Percentiles rank a stretch among this genome's conserved stretches.
Evolutionary conservation across 2,329 filamentous ascomycete species (phyloP).

Genomic region (Chrysosphaeria jannelii): DNA sequence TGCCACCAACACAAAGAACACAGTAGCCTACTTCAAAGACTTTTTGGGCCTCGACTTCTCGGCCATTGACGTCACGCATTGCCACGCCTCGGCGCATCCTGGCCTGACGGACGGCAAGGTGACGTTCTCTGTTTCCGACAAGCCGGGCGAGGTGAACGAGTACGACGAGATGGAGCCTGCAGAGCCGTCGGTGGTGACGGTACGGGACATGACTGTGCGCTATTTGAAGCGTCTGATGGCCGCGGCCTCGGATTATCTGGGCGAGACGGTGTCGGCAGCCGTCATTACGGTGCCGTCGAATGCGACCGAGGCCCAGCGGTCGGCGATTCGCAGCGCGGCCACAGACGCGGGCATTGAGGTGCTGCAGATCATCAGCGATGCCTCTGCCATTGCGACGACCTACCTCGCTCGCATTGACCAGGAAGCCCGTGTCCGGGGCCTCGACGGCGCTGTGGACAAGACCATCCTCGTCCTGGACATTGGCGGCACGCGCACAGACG

Average conservation of each 20-base stretch:
- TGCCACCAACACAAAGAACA: conserved; percentile 76
- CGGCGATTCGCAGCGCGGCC: conserved; percentile 47
- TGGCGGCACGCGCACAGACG: conserved; percentile 75
- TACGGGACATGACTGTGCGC: conserved; percentile 58
- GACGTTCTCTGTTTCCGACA: conserved; percentile 62
- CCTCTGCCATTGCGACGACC: conserved; percentile 61
- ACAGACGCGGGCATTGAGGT: conserved; percentile 62
- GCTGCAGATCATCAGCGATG: conserved; percentile 77
- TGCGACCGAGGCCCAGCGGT: conserved; percentile 65
- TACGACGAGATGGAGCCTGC: conserved; percentile 6
- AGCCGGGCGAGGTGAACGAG: conserved; percentile 23
- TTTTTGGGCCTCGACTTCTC: conserved; percentile 66
- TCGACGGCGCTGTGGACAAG: conserved; percentile 53
- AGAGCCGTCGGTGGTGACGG: conserved; percentile 32
- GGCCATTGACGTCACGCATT: conserved; percentile 84
- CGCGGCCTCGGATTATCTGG: conserved; percentile 71
- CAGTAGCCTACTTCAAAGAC: conserved; percentile 84
- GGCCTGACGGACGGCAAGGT: conserved; percentile 40
- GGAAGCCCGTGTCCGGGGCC: conserved; percentile 35
- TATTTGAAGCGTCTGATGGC: conserved; percentile 55
- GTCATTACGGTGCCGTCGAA: conserved; percentile 87
- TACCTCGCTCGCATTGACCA: conserved; percentile 68
- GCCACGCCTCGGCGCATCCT: conserved; percentile 79
- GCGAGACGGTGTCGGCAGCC: conserved; percentile 63
- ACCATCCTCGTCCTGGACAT: conserved; percentile 74